A percentile compares a stretch with the other conserved stretches of the same genome.
Conservation (phyloP, 1,284 basidiomycete species). For the Sporisorium graminicola region DNA sequence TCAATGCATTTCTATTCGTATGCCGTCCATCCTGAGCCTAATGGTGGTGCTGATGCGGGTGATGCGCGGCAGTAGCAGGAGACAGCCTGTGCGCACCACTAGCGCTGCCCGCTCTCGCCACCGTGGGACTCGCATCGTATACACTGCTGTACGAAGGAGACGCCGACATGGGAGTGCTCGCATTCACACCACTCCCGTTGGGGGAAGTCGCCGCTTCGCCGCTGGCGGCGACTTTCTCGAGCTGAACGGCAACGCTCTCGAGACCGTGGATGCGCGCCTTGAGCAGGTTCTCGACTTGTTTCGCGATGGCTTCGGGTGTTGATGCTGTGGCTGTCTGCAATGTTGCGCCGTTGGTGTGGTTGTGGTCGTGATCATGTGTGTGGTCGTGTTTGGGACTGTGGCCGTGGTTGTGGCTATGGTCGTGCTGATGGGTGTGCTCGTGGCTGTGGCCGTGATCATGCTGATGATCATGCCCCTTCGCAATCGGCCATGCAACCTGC, state of each 20-base stretch:
- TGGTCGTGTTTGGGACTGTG: slow-evolving; percentile 74
- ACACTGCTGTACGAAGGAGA: slow-evolving; percentile 34
- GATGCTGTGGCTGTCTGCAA: not conserved
- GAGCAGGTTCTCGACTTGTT: slow-evolving; percentile 53
- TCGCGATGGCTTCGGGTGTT: slow-evolving; percentile 51
- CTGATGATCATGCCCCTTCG: slow-evolving; percentile 16
- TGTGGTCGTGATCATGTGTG: slow-evolving; percentile 70
- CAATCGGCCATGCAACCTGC: slow-evolving; percentile 71
- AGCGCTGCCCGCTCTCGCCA: slow-evolving; percentile 3
- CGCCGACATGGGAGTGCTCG: slow-evolving; percentile 26
- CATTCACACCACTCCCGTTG: not conserved
- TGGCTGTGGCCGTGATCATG: slow-evolving; percentile 6
- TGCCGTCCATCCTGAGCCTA: not conserved
- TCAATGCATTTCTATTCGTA: too few species aligned
- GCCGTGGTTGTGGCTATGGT: slow-evolving; percentile 71
- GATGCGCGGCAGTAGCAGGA: slow-evolving; percentile 12
- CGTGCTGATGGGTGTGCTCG: too few species aligned
- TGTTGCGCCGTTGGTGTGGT: slow-evolving; percentile 44
- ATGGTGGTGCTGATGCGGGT: slow-evolving; percentile 16
- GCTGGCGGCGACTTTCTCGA: slow-evolving; percentile 26
- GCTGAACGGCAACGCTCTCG: slow-evolving; percentile 59
- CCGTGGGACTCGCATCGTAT: slow-evolving; percentile 22
- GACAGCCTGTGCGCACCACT: slow-evolving; percentile 8
- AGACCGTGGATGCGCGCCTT: slow-evolving; percentile 54
- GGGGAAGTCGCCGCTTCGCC: slow-evolving; percentile 7